A percentile compares a stretch with the other conserved stretches of the same genome.
These are phyloP conservation scores for Phytophthora rubi DNA, from an alignment of 352 stramenopile species.

Conservation along the genomic window DNA sequence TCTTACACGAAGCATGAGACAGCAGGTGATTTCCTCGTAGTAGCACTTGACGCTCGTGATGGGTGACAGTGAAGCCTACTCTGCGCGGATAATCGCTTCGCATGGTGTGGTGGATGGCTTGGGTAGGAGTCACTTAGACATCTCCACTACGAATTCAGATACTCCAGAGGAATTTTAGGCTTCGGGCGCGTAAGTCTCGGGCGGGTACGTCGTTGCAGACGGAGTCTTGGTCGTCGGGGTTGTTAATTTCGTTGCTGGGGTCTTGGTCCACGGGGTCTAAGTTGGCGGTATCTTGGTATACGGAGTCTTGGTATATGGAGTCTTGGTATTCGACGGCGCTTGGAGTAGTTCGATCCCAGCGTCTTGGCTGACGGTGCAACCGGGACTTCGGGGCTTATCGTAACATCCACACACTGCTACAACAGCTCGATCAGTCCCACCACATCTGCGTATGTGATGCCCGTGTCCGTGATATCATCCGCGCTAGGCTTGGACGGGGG, in stretches of 20 bases:
- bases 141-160: too few species aligned
- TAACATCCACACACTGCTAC: constrained; percentile 27
- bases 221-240: constrained; percentile 3
- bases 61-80: constrained; percentile 9
- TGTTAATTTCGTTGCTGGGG: too few species aligned
- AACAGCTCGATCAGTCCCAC: constrained; percentile 23
- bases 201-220: background rate
- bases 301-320: constrained; percentile 21
- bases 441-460: constrained; percentile 30
- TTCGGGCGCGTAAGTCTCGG: background rate
- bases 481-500: constrained; percentile 28
- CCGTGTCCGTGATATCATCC: constrained; percentile 31
- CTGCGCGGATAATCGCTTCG: background rate
- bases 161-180: too few species aligned
- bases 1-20: background rate
- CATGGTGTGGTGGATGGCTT: background rate
- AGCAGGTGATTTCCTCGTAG: background rate
- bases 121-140: too few species aligned
- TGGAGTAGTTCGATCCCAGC: constrained; percentile 23
- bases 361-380: constrained; percentile 24
- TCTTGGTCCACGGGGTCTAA: too few species aligned
- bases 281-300: constrained; percentile 11
- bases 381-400: constrained; percentile 14
- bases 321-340: constrained; percentile 22
- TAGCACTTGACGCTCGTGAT: background rate